Conservation (phyloP, 139 green algal species). For the Coelastrella sp. region DNA sequence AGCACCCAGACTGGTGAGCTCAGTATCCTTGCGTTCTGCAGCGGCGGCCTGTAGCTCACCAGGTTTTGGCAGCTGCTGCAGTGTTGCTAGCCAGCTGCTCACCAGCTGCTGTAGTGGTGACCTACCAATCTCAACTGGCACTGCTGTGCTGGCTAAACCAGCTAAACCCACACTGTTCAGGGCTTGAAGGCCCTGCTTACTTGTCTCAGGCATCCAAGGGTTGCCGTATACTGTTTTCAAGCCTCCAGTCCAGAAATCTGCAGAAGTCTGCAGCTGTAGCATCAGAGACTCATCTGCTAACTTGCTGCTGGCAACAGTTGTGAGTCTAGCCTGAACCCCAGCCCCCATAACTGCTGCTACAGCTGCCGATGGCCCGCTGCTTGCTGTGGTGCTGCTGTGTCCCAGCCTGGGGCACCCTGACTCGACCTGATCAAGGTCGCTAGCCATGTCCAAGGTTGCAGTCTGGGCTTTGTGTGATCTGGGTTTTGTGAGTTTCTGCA, state of each 20-base stretch:
- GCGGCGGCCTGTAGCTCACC: background rate
- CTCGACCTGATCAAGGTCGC: no score
- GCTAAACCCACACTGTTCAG: background rate
- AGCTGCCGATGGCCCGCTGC: no score
- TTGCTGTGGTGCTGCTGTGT: no score
- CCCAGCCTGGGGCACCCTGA: no score
- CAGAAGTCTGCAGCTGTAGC: no score
- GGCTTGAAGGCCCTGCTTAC: background rate
- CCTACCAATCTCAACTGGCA: background rate
- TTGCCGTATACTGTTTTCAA: background rate
- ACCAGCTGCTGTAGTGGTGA: background rate
- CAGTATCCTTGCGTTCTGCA: background rate
- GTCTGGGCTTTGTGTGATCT: background rate
- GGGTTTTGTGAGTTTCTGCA: background rate
- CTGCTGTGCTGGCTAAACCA: background rate
- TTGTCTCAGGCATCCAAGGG: background rate
- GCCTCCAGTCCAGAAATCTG: no score
- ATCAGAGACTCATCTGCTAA: no score
- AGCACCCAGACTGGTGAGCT: no score
- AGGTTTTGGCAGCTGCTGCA: conserved; percentile 19
- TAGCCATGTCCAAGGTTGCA: background rate
- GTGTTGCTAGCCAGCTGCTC: background rate
- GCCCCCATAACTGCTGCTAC: no score
- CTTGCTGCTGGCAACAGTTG: no score
- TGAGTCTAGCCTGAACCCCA: no score